These are phyloP conservation scores for Fusarium sp. DNA, from an alignment of 2,329 filamentous ascomycete species.

Conservation along the genomic window DNA sequence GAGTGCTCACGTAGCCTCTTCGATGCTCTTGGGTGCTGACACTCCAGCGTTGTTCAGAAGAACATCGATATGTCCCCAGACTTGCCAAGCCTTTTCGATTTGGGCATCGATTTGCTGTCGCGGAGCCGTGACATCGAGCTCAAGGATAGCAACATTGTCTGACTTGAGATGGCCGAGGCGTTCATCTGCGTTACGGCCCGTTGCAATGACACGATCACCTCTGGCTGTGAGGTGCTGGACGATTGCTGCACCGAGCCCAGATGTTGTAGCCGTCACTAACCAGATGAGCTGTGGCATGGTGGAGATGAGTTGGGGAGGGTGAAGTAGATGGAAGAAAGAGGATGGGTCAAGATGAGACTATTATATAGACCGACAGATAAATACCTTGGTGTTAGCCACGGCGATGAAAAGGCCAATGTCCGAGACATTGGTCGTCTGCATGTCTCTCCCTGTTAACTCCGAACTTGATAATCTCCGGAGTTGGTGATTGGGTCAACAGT, in stretches of 20 bases:
- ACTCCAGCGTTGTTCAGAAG: slow-evolving; percentile 52
- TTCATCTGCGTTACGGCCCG: slow-evolving; percentile 42
- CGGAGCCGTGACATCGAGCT: slow-evolving; percentile 47
- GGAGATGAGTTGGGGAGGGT: background rate
- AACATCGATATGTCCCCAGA: slow-evolving; percentile 50
- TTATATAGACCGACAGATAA: background rate
- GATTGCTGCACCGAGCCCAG: slow-evolving; percentile 46
- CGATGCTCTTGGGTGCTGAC: slow-evolving; percentile 41
- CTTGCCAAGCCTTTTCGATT: slow-evolving; percentile 44
- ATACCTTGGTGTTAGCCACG: background rate
- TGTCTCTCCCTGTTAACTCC: background rate
- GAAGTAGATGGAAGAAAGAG: background rate
- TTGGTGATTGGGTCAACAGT: background rate
- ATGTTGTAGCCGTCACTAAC: slow-evolving; percentile 50
- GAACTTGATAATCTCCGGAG: background rate
- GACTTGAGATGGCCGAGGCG: slow-evolving; percentile 43
- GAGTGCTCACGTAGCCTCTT: slow-evolving; percentile 47
- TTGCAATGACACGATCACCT: slow-evolving; percentile 49
- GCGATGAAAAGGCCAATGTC: background rate
- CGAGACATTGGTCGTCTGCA: background rate
- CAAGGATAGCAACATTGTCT: slow-evolving; percentile 44
- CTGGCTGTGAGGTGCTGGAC: slow-evolving; percentile 36
- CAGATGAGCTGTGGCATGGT: slow-evolving; percentile 36
- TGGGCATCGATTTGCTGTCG: slow-evolving; percentile 29
- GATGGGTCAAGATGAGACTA: background rate